phyloP scores from a whole-genome alignment of 768 basidiomycete genomes.

The Fomitopsis serialis region DNA sequence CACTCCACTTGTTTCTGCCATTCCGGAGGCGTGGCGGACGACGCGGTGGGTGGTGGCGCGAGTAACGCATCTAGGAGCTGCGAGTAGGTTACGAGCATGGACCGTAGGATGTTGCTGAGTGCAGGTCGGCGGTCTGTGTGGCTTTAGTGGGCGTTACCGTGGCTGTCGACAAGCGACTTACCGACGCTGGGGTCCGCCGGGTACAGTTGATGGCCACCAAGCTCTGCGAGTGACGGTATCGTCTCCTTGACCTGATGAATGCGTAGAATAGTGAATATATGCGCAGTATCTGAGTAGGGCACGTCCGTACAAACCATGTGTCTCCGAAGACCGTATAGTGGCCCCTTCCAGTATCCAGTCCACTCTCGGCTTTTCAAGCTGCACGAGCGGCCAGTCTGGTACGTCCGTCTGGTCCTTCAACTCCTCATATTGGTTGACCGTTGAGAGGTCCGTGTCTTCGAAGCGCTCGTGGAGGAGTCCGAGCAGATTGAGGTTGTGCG shows the following conservation, averaged over 20 bases:
- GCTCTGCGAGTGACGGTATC: conserved; percentile 75
- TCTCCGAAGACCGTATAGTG: conserved; percentile 84
- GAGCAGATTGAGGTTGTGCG: conserved; percentile 68
- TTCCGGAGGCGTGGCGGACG: conserved; percentile 45
- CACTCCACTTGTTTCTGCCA: conserved; percentile 78
- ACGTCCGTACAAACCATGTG: conserved; percentile 72
- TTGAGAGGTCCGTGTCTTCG: conserved; percentile 29
- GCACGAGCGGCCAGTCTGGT: conserved; percentile 70
- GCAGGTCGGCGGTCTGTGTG: conserved; percentile 70
- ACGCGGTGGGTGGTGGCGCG: conserved; percentile 52
- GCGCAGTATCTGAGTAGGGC: not conserved
- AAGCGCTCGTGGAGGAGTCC: conserved; percentile 52
- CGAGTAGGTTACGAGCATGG: conserved; percentile 78
- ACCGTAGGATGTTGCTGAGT: conserved; percentile 63
- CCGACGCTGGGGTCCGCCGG: conserved; percentile 67
- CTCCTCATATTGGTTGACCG: conserved; percentile 51
- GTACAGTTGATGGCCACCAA: conserved; percentile 78
- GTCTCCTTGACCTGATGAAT: conserved; percentile 67
- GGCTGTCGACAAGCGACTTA: conserved; percentile 23
- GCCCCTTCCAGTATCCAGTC: conserved; percentile 87
- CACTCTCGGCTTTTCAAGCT: conserved; percentile 80
- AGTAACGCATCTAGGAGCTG: conserved; percentile 65
- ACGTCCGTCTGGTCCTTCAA: conserved; percentile 68
- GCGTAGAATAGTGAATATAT: not conserved
- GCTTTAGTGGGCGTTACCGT: not conserved